Evolutionary conservation across 208 protist genomes (phyloP).

Genomic region (Sergeia podlipaevii): DNA sequence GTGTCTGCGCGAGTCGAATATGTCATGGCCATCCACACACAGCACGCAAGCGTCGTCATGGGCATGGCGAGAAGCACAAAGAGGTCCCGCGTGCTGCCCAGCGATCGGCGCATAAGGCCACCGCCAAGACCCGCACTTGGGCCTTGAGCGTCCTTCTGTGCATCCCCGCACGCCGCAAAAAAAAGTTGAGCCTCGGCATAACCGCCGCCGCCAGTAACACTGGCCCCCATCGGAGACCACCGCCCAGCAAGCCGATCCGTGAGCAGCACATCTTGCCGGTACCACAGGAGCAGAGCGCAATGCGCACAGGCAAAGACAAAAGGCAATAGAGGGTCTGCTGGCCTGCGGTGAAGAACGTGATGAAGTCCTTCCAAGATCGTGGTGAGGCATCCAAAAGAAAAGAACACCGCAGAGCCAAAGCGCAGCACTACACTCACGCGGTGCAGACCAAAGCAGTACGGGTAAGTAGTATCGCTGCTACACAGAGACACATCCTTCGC

Average conservation of each 20-base stretch:
- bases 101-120: no score
- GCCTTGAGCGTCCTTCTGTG: no score
- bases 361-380: slow-evolving; percentile 49
- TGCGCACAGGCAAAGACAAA: slow-evolving; percentile 21
- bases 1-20: no score
- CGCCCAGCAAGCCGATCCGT: slow-evolving; percentile 50
- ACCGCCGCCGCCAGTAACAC: no score
- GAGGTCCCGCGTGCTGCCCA: no score
- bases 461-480: slow-evolving; percentile 9
- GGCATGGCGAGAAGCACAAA: no score
- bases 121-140: no score
- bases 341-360: slow-evolving; percentile 23
- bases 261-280: slow-evolving; percentile 35
- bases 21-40: no score
- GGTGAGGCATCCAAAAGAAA: slow-evolving; percentile 55
- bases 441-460: slow-evolving; percentile 48
- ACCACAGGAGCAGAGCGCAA: slow-evolving; percentile 28
- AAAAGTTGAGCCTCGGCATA: no score
- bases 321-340: slow-evolving; percentile 21
- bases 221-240: no score
- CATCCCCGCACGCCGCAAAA: no score
- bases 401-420: slow-evolving; percentile 43
- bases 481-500: slow-evolving; percentile 5
- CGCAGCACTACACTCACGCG: slow-evolving; percentile 47
- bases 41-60: no score